These are phyloP conservation scores for Apodospora peruviana DNA, from an alignment of 495 filamentous ascomycete species.

Conservation along the genomic window DNA sequence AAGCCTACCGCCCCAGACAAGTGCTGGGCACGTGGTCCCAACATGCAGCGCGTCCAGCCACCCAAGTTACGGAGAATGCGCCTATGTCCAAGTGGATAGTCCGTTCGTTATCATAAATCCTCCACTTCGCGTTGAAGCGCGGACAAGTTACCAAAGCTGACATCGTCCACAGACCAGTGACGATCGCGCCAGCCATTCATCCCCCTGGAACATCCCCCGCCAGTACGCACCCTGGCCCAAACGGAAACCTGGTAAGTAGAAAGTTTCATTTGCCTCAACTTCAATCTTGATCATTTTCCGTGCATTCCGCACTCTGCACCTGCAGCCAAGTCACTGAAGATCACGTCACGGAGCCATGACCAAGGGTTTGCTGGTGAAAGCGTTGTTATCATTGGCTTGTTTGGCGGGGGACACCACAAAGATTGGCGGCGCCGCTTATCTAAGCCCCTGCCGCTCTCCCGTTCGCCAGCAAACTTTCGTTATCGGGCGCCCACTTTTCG, in stretches of 20 bases:
- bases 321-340: background rate
- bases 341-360: background rate
- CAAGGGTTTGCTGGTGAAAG: constrained; percentile 10
- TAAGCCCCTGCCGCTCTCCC: constrained; percentile 10
- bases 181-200: constrained; percentile 31
- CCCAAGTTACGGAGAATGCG: too few species aligned
- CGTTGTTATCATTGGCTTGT: constrained; percentile 10
- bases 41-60: too few species aligned
- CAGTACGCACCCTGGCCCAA: constrained; percentile 59
- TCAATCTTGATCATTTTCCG: background rate
- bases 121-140: too few species aligned
- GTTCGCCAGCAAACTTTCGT: constrained; percentile 5
- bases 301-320: background rate
- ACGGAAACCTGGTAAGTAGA: constrained; percentile 60
- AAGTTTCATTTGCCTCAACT: constrained; percentile 11
- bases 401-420: background rate
- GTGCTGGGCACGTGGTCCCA: too few species aligned
- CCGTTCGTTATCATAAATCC: too few species aligned
- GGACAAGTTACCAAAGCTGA: too few species aligned
- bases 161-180: constrained; percentile 22
- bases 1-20: too few species aligned
- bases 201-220: constrained; percentile 61
- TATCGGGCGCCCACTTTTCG: constrained; percentile 8
- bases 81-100: too few species aligned
- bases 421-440: constrained; percentile 17